Evolutionary conservation across 2,329 filamentous ascomycete species (phyloP).

Genomic region (Phaeophleospora eucalypticola): DNA sequence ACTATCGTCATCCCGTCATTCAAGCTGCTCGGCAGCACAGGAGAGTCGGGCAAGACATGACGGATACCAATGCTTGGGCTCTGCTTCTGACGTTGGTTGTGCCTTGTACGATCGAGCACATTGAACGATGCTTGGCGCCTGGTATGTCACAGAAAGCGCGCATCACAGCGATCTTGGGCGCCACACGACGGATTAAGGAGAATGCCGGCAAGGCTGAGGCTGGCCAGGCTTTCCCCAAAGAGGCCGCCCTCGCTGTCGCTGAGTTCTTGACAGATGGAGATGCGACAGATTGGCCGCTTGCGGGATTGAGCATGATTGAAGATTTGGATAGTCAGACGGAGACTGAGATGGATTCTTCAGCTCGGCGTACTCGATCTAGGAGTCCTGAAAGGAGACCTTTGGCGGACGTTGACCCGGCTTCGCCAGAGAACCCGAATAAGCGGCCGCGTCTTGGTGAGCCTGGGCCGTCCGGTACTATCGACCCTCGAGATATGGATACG

Average conservation of each 20-base stretch:
- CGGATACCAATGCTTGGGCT: conserved; percentile 13
- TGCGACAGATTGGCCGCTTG: conserved; percentile 25
- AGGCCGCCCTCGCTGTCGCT: conserved; percentile 23
- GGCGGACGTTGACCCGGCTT: conserved; percentile 3
- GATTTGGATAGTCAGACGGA: conserved; percentile 33
- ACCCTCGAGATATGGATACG: conserved; percentile 33
- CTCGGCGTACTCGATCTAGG: not conserved
- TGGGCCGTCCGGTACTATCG: conserved; percentile 26
- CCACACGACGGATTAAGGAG: conserved; percentile 32
- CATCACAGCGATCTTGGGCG: conserved; percentile 36
- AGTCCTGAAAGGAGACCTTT: conserved; percentile 19
- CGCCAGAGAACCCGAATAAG: conserved; percentile 18
- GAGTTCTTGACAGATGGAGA: conserved; percentile 17
- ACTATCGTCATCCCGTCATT: conserved; percentile 13
- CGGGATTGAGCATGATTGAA: conserved; percentile 23
- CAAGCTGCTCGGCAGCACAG: conserved; percentile 9
- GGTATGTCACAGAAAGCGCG: conserved; percentile 24
- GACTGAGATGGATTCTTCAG: conserved; percentile 22
- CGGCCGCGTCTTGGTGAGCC: conserved; percentile 20
- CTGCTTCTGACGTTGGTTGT: conserved; percentile 39
- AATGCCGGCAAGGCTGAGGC: conserved; percentile 34
- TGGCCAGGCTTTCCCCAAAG: conserved; percentile 17
- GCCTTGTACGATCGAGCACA: conserved; percentile 41
- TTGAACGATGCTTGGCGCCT: conserved; percentile 38
- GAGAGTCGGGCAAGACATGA: not conserved